Base-by-base conservation (phyloP, 768 basidiomycete species). In the Dacryopinax primogenitus region DNA sequence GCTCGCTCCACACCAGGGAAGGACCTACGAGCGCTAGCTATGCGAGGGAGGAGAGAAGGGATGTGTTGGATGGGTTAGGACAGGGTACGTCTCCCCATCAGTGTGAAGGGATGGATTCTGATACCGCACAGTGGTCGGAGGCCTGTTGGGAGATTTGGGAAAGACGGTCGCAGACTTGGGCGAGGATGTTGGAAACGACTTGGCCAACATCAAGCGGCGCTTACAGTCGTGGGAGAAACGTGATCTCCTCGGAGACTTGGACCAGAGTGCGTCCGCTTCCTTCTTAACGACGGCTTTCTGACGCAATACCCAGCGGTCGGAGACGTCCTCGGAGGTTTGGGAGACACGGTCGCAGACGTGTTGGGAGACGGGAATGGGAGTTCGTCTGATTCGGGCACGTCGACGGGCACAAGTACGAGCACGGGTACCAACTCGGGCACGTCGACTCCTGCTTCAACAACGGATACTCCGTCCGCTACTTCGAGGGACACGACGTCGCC, bases 361-460 rank as follows among this genome's bases (percentile, higher is more conserved):
- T n/a, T n/a, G n/a, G n/a, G n/a, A n/a, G n/a, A n/a, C n/a, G n/a
- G n/a, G n/a, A n/a, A n/a, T n/a, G n/a, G n/a, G n/a, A n/a, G n/a
- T n/a, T n/a, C n/a, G n/a, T 28, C 51, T 2, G 32, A 58, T 18
- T 30, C 80, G 70, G 72, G 81, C 64, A 73, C 80, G 26, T 78
- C 79, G 12, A 77, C 77, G 70, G 74, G 77, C 0, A 75, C 79
- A 0, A 73, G 82, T 15, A 78, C 74, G 4, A 68, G 80, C 39
- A 73, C 76, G 1, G n/a, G n/a, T n/a, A n/a, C n/a, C n/a, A n/a
- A n/a, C n/a, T 73, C 80, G 4, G 63, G 75, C 18, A 70, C 77
- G 1, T 65, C 75, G 1, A 63, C 68, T 9, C 30, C 69, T 34
- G 37, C 66, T 16, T 37, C 66, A 11, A 47, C 66, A 45, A 32